A percentile compares a stretch with the other conserved stretches of the same genome.
phyloP scores from a whole-genome alignment of 2,329 filamentous ascomycete species.

The Alternaria rosae region DNA sequence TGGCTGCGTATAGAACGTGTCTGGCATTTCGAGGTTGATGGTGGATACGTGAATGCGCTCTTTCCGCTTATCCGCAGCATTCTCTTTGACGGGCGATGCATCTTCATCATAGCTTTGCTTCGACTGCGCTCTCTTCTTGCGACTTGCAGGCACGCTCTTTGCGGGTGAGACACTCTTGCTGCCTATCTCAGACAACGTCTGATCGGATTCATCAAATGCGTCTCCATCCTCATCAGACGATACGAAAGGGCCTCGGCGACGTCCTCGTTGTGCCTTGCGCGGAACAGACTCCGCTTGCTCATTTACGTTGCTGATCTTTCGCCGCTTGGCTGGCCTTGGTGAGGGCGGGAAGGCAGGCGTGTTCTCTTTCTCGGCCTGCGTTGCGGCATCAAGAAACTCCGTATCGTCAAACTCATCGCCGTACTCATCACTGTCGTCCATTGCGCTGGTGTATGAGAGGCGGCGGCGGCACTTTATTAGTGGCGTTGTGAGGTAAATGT shows the following conservation, averaged over 20 bases:
- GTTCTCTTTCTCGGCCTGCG: constrained; percentile 54
- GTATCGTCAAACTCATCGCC: constrained; percentile 71
- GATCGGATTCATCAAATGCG: constrained; percentile 15
- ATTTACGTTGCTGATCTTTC: constrained; percentile 38
- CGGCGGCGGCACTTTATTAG: constrained; percentile 15
- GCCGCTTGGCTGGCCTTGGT: constrained; percentile 48
- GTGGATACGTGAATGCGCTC: constrained; percentile 55
- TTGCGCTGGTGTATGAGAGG: constrained; percentile 22
- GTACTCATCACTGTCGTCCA: constrained; percentile 62
- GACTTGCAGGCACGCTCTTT: constrained; percentile 16
- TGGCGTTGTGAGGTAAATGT: constrained; percentile 24
- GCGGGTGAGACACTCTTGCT: constrained; percentile 16
- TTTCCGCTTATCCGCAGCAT: constrained; percentile 45
- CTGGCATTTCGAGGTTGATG: constrained; percentile 49
- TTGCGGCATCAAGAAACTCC: constrained; percentile 68
- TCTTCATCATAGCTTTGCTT: constrained; percentile 19
- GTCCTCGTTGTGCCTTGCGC: constrained; percentile 22
- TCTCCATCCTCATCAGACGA: constrained; percentile 39
- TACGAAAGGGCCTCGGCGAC: constrained; percentile 31
- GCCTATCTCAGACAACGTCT: constrained; percentile 13
- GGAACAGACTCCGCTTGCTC: constrained; percentile 32
- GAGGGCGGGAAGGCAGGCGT: constrained; percentile 44
- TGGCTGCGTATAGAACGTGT: constrained; percentile 55
- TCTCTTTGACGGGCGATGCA: constrained; percentile 32
- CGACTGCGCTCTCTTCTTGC: constrained; percentile 22